Percentiles rank a stretch among this genome's conserved stretches.
Conservation (phyloP, 179 eudicot species). For the Beta lomatogona region DNA sequence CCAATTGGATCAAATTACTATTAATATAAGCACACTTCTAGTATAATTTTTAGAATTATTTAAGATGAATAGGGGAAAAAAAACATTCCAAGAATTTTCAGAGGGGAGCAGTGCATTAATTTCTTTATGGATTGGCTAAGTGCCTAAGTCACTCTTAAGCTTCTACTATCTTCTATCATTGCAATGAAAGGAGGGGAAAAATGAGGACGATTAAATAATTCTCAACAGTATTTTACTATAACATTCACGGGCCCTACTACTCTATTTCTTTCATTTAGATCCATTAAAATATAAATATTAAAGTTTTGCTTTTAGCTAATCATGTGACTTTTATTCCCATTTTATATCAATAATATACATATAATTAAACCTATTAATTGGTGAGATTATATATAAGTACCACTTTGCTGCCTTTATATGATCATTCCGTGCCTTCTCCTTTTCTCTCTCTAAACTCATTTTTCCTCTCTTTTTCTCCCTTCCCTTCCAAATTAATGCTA, state of each 20-base stretch:
- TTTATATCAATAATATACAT: neutral
- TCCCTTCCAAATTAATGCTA: slow-evolving; percentile 1
- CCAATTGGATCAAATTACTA: no score
- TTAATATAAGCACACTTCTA: no score
- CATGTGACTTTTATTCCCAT: slow-evolving; percentile 21
- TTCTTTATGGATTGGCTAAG: neutral
- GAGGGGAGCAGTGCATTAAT: no score
- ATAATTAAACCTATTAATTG: neutral
- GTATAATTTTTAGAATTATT: no score
- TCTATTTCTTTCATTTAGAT: neutral
- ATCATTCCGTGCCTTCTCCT: slow-evolving; percentile 10
- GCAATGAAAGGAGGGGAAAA: neutral
- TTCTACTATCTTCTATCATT: neutral
- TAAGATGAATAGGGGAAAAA: no score
- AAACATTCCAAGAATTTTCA: no score
- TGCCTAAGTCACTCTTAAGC: neutral
- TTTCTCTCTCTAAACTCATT: slow-evolving; percentile 1
- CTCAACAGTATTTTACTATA: neutral
- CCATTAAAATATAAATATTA: neutral
- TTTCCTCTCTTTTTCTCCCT: neutral
- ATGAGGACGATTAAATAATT: neutral
- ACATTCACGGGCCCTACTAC: slow-evolving; percentile 16
- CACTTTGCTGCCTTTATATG: slow-evolving; percentile 6
- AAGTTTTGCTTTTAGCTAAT: slow-evolving; percentile 15
- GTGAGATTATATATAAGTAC: slow-evolving; percentile 12